phyloP scores from a whole-genome alignment of 805 yeast genomes.

The Wickerhamomyces bisporus region DNA sequence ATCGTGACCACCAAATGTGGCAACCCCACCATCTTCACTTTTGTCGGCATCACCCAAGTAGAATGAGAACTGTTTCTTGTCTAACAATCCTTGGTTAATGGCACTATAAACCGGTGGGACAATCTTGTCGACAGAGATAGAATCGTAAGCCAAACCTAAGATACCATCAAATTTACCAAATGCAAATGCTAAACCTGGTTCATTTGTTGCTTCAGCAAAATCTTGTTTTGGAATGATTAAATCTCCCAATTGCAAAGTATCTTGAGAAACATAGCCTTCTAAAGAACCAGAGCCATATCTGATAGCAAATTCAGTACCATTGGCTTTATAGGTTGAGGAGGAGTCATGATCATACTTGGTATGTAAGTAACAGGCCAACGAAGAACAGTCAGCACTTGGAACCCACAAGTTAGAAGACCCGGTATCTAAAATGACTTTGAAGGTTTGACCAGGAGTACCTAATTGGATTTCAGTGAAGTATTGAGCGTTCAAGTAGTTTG shows the following conservation, averaged over 20 bases:
- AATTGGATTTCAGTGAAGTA: conserved; percentile 86
- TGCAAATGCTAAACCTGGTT: conserved; percentile 97
- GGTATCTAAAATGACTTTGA: conserved; percentile 93
- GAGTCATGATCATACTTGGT: conserved; percentile 79
- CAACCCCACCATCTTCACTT: conserved; percentile 78
- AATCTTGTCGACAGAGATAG: conserved; percentile 82
- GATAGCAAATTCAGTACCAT: conserved; percentile 82
- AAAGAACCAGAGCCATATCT: conserved; percentile 90
- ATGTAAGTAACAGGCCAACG: conserved; percentile 94
- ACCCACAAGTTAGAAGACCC: conserved; percentile 98
- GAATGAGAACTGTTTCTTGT: conserved; percentile 82
- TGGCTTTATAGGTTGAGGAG: conserved; percentile 80
- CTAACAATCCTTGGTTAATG: conserved; percentile 71
- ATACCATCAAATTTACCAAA: conserved; percentile 99
- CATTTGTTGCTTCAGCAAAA: conserved; percentile 95
- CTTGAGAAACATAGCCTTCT: conserved; percentile 90
- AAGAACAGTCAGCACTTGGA: conserved; percentile 82
- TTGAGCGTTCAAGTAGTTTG: conserved; percentile 94
- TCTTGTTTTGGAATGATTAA: conserved; percentile 82
- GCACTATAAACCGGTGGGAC: conserved; percentile 96
- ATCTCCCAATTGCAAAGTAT: conserved; percentile 75
- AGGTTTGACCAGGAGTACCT: conserved; percentile 91
- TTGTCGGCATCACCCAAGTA: conserved; percentile 76
- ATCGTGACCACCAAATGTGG: conserved; percentile 94
- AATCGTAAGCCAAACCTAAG: conserved; percentile 88